Conservation (phyloP, 176 grass and related monocot species). For the Paspalum vaginatum region DNA sequence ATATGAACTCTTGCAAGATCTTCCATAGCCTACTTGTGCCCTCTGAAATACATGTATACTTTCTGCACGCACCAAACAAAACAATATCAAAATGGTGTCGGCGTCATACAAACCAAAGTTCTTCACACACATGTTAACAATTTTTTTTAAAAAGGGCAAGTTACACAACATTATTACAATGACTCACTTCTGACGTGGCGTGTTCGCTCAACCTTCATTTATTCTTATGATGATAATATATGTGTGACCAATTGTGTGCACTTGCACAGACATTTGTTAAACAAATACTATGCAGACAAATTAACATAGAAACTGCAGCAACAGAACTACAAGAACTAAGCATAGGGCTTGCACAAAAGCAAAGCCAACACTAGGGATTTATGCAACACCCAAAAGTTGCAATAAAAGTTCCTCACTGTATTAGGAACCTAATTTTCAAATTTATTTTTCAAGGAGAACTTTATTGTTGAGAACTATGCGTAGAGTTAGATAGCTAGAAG, state of each 20-base stretch:
- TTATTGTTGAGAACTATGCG: constrained; percentile 17
- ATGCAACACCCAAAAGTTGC: background rate
- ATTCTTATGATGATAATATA: background rate
- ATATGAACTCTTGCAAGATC: constrained; percentile 13
- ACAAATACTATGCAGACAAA: constrained; percentile 9
- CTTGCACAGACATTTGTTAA: background rate
- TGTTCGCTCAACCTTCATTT: background rate
- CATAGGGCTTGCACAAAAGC: background rate
- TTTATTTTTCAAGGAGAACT: background rate
- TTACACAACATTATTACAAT: background rate
- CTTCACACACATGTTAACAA: constrained; percentile 17
- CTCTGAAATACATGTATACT: constrained; percentile 96
- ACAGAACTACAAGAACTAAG: background rate
- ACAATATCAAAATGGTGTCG: background rate
- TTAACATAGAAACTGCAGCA: constrained; percentile 22
- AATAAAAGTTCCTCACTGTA: background rate
- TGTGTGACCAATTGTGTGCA: background rate
- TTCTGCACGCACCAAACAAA: constrained; percentile 69
- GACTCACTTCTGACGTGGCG: constrained; percentile 14
- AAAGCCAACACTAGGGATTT: background rate
- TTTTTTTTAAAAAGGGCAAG: too few species aligned
- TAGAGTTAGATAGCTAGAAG: constrained; percentile 10
- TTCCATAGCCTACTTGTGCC: constrained; percentile 48
- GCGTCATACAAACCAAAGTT: background rate
- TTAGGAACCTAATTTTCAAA: background rate